Conservation (phyloP, 202 grass and related monocot genomes). For the Schoenoplectus tabernaemontani region DNA sequence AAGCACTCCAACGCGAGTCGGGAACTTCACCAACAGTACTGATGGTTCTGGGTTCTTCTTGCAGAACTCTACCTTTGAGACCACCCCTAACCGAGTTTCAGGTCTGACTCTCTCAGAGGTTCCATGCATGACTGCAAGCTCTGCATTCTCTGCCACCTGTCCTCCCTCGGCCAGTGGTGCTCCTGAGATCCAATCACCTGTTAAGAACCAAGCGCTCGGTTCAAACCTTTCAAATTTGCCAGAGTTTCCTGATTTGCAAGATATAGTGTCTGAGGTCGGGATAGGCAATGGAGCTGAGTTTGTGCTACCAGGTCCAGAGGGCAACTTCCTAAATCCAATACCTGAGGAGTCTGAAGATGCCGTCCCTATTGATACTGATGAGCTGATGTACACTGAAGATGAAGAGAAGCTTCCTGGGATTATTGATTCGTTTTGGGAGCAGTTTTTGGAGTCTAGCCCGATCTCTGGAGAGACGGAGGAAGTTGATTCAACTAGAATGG, state of each 20-base stretch:
- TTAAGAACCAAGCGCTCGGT: slow-evolving; percentile 21
- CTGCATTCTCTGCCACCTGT: slow-evolving; percentile 64
- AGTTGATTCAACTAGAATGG: slow-evolving; percentile 45
- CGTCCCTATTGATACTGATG: slow-evolving; percentile 58
- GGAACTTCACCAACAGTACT: neutral
- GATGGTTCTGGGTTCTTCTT: slow-evolving; percentile 22
- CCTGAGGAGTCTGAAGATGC: slow-evolving; percentile 37
- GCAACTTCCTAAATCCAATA: slow-evolving; percentile 37
- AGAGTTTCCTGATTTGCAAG: slow-evolving; percentile 55
- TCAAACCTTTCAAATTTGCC: slow-evolving; percentile 41
- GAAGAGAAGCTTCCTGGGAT: slow-evolving; percentile 69
- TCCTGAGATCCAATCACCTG: slow-evolving; percentile 44
- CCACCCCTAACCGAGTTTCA: slow-evolving; percentile 51
- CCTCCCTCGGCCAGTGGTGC: slow-evolving; percentile 29
- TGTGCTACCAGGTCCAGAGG: slow-evolving; percentile 44
- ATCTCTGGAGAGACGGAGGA: slow-evolving; percentile 52
- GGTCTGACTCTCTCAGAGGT: slow-evolving; percentile 72
- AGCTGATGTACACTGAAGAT: slow-evolving; percentile 44
- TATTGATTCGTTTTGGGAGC: slow-evolving; percentile 90
- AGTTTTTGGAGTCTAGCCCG: slow-evolving; percentile 61
- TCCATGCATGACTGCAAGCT: slow-evolving; percentile 39
- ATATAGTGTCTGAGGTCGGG: slow-evolving; percentile 39
- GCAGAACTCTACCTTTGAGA: slow-evolving; percentile 46
- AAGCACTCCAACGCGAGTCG: neutral
- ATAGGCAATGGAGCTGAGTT: slow-evolving; percentile 41